A percentile compares a stretch with the other conserved stretches of the same genome.
Conservation (phyloP, 768 basidiomycete genomes). For the Auriscalpium vulgare region DNA sequence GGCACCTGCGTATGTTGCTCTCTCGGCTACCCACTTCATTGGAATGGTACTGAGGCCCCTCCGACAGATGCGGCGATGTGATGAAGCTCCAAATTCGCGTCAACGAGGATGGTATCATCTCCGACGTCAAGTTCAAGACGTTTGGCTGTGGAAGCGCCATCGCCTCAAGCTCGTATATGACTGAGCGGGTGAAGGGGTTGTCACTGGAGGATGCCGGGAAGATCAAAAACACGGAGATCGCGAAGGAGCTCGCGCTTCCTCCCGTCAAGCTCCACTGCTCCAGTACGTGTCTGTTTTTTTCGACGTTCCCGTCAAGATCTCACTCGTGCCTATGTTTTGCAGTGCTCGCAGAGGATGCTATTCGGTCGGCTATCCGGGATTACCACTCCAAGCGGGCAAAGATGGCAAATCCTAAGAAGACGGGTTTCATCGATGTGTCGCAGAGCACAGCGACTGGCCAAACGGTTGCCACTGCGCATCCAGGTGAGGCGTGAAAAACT, state of each 20-base stretch:
- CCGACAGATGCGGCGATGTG: slow-evolving; percentile 83
- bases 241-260: slow-evolving; percentile 90
- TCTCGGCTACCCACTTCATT: not conserved
- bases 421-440: slow-evolving; percentile 65
- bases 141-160: slow-evolving; percentile 99
- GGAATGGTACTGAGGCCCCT: slow-evolving; percentile 10
- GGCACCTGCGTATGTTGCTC: slow-evolving; percentile 76
- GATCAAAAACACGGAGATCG: slow-evolving; percentile 99
- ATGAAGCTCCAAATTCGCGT: slow-evolving; percentile 99
- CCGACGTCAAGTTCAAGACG: slow-evolving; percentile 99
- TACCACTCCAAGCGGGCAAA: slow-evolving; percentile 78
- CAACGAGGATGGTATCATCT: slow-evolving; percentile 89
- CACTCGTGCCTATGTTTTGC: slow-evolving; percentile 13
- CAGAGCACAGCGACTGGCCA: slow-evolving; percentile 48
- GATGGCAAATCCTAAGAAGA: slow-evolving; percentile 40
- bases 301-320: not conserved
- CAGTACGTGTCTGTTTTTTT: slow-evolving; percentile 43
- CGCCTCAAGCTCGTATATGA: slow-evolving; percentile 97
- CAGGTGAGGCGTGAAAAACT: slow-evolving; percentile 26
- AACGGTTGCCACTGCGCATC: slow-evolving; percentile 44
- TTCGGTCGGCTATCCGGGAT: slow-evolving; percentile 95
- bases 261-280: slow-evolving; percentile 96
- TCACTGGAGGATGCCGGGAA: slow-evolving; percentile 89
- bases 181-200: slow-evolving; percentile 94
- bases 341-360: slow-evolving; percentile 98